Conservation (phyloP, 2,329 filamentous ascomycete species). For the Aspergillus udagawae region DNA sequence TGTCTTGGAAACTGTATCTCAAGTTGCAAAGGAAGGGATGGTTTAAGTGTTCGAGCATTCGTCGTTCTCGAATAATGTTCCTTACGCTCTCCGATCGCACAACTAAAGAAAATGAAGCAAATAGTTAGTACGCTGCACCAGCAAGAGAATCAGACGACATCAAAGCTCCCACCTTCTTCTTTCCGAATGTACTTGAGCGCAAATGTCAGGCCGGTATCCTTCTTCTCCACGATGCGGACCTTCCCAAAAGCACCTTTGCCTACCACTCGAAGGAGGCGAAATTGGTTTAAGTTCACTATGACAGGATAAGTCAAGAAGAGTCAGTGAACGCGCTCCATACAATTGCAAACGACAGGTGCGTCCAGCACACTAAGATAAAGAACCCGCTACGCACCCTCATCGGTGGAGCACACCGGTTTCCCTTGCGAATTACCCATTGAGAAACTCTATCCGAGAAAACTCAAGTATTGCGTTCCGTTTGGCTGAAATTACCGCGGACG, state of each 20-base stretch:
- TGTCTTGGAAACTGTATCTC: constrained; percentile 98
- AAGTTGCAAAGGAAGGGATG: constrained; percentile 98
- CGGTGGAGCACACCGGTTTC: constrained; percentile 86
- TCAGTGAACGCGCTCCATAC: background rate
- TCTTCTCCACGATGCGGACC: constrained; percentile 95
- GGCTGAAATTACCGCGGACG: constrained; percentile 1
- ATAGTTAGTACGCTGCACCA: constrained; percentile 11
- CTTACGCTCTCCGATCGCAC: constrained; percentile 96
- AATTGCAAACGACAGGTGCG: constrained; percentile 8
- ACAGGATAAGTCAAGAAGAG: background rate
- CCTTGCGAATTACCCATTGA: constrained; percentile 92
- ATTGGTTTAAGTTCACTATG: constrained; percentile 93
- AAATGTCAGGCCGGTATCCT: constrained; percentile 90
- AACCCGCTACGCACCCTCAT: constrained; percentile 67
- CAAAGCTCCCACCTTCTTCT: constrained; percentile 67
- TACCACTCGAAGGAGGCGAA: constrained; percentile 89
- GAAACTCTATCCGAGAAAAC: constrained; percentile 1
- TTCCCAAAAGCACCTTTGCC: constrained; percentile 98
- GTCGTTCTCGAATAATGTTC: constrained; percentile 94
- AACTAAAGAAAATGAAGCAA: constrained; percentile 54
- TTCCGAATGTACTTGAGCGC: constrained; percentile 98
- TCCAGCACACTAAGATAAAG: background rate
- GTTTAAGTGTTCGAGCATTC: constrained; percentile 97
- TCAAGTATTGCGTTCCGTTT: background rate
- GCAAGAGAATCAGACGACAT: background rate